Evolutionary conservation across 2,329 filamentous ascomycete species (phyloP).

Genomic region (Pestalotiopsis sp.): DNA sequence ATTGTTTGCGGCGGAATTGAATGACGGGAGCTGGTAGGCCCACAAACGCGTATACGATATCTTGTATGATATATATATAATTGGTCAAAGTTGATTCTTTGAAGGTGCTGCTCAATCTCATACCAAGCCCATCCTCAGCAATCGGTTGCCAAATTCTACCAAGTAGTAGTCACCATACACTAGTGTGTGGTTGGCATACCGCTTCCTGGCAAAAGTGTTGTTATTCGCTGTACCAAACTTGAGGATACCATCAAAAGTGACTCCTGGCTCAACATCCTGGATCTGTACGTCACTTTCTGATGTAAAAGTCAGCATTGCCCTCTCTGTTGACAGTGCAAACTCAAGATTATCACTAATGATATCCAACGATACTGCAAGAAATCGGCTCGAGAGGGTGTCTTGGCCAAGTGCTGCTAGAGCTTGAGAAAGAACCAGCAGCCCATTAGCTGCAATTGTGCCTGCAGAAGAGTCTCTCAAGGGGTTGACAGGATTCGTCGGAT

Average conservation of each 20-base stretch:
- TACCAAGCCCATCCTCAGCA: conserved; percentile 38
- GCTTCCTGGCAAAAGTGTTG: conserved; percentile 29
- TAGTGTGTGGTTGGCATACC: conserved; percentile 40
- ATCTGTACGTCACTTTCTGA: background rate
- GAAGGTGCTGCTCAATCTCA: background rate
- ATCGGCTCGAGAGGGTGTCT: conserved; percentile 11
- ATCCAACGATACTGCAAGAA: conserved; percentile 14
- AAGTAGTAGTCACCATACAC: conserved; percentile 54
- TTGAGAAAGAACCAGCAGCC: conserved; percentile 27
- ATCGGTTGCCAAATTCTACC: conserved; percentile 48
- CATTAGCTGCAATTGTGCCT: conserved; percentile 28
- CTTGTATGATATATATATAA: background rate
- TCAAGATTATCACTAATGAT: conserved; percentile 22
- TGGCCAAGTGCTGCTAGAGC: conserved; percentile 15
- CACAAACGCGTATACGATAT: background rate
- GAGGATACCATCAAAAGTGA: conserved; percentile 33
- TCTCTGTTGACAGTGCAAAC: conserved; percentile 25
- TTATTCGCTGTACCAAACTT: conserved; percentile 37
- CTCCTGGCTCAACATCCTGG: conserved; percentile 12
- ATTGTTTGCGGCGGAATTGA: conserved; percentile 22
- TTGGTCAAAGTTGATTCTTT: background rate
- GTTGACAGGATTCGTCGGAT: conserved; percentile 15
- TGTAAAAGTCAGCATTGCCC: conserved; percentile 18
- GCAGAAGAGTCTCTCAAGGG: conserved; percentile 38
- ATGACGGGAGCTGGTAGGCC: background rate